These are phyloP conservation scores for Protea cynaroides DNA, from an alignment of 164 flowering plant genomes.

Conservation along the genomic window DNA sequence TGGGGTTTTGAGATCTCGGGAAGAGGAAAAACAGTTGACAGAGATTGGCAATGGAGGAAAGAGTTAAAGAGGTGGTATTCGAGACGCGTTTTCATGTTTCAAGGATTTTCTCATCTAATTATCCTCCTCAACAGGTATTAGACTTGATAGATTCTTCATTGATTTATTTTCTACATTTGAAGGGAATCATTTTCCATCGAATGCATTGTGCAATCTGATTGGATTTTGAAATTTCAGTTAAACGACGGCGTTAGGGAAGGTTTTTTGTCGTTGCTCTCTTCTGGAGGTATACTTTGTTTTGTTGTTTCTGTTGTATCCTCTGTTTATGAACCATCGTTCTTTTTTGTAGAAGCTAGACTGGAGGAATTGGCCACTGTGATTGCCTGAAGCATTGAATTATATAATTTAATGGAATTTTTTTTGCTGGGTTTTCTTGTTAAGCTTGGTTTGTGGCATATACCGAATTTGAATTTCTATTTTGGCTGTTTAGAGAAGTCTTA, in stretches of 20 bases:
- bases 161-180: background rate
- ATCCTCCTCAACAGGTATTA: slow-evolving; percentile 61
- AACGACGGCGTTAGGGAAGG: slow-evolving; percentile 35
- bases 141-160: background rate
- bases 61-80: slow-evolving; percentile 43
- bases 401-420: background rate
- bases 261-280: slow-evolving; percentile 33
- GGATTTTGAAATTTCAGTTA: slow-evolving; percentile 21
- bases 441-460: too few species aligned
- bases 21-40: background rate
- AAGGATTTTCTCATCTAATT: slow-evolving; percentile 46
- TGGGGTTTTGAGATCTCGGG: slow-evolving; percentile 1
- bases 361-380: background rate
- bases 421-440: background rate
- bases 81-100: slow-evolving; percentile 69
- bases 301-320: background rate
- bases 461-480: background rate
- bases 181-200: background rate
- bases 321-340: background rate
- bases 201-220: background rate
- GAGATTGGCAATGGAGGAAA: slow-evolving; percentile 22
- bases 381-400: background rate
- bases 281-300: slow-evolving; percentile 27
- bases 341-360: background rate
- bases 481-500: background rate